phyloP scores from a whole-genome alignment of 495 filamentous ascomycete species.

The Astrothelium macrocarpum region DNA sequence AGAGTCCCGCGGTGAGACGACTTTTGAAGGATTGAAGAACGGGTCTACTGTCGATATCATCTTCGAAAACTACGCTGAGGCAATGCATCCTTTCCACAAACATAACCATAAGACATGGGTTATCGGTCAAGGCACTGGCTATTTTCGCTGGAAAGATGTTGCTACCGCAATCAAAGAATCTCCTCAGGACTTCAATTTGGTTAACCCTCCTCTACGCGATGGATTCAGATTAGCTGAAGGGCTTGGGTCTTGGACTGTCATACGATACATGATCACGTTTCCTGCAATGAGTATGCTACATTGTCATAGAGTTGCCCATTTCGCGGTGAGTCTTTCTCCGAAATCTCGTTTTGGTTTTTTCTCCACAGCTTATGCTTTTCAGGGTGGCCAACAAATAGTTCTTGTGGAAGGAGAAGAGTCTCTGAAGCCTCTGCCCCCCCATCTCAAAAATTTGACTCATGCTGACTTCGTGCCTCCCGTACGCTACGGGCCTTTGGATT shows the following conservation, averaged over 20 bases:
- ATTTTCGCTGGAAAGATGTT: slow-evolving; percentile 1
- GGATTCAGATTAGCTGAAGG: neutral
- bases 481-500: slow-evolving; percentile 1
- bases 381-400: slow-evolving; percentile 2
- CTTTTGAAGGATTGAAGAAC: neutral
- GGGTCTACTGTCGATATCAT: slow-evolving; percentile 3
- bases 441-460: slow-evolving; percentile 1
- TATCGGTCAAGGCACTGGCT: neutral
- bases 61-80: neutral
- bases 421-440: neutral
- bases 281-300: slow-evolving; percentile 3
- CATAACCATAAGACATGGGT: slow-evolving; percentile 1
- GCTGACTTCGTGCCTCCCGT: neutral
- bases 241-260: neutral
- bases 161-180: neutral
- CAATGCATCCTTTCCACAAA: slow-evolving; percentile 4
- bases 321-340: neutral
- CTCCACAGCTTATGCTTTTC: neutral
- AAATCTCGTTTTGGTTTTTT: neutral
- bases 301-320: slow-evolving; percentile 1
- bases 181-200: neutral
- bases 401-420: neutral
- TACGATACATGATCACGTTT: neutral
- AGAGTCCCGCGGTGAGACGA: neutral
- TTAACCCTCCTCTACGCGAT: neutral